Evolutionary conservation across 2,329 filamentous ascomycete genomes (phyloP).

Genomic region (Pseudogymnoascus destructans): DNA sequence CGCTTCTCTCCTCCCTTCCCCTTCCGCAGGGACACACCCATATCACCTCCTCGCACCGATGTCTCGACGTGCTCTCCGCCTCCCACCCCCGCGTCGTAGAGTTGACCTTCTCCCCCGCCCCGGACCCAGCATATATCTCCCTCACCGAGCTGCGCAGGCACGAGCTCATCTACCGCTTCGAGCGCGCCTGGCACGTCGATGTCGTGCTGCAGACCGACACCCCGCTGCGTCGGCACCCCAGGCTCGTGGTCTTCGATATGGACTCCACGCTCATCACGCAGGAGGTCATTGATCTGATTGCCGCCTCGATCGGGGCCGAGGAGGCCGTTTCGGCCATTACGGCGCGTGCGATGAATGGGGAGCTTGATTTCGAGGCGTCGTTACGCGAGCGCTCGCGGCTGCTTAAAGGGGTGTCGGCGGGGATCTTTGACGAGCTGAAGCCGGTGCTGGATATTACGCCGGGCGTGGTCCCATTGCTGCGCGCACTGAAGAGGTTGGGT

Average conservation of each 20-base stretch:
- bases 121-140: slow-evolving; percentile 48
- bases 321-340: slow-evolving; percentile 80
- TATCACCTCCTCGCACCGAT: slow-evolving; percentile 48
- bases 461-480: slow-evolving; percentile 64
- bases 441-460: slow-evolving; percentile 66
- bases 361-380: slow-evolving; percentile 79
- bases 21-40: slow-evolving; percentile 36
- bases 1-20: slow-evolving; percentile 51
- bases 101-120: slow-evolving; percentile 47
- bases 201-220: slow-evolving; percentile 63
- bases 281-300: slow-evolving; percentile 94
- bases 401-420: slow-evolving; percentile 64
- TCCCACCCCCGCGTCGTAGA: slow-evolving; percentile 52
- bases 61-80: slow-evolving; percentile 40
- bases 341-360: slow-evolving; percentile 85
- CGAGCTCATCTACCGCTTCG: slow-evolving; percentile 70
- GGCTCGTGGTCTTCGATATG: slow-evolving; percentile 95
- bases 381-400: slow-evolving; percentile 70
- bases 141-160: slow-evolving; percentile 62
- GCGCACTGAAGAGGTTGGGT: slow-evolving; percentile 61
- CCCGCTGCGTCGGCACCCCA: slow-evolving; percentile 65
- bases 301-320: slow-evolving; percentile 69
- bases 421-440: slow-evolving; percentile 67
- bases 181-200: slow-evolving; percentile 81
- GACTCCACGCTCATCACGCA: slow-evolving; percentile 95